A percentile compares a stretch with the other conserved stretches of the same genome.
Conservation (phyloP, 306 rosid genomes). For the Quercus berberidifolia region DNA sequence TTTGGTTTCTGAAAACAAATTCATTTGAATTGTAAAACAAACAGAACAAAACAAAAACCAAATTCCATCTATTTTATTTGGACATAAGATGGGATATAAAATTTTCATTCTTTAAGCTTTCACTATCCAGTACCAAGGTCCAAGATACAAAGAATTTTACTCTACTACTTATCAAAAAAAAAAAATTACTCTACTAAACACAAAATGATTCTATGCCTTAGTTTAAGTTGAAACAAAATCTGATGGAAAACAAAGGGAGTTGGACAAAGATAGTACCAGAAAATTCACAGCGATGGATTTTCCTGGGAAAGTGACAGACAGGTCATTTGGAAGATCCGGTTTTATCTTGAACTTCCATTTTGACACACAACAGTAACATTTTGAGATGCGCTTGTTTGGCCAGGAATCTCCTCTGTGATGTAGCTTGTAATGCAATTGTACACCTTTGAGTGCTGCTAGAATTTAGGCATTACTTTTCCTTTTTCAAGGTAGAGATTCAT, state of each 20-base stretch:
- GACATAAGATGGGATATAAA: background rate
- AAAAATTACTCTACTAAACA: too few species aligned
- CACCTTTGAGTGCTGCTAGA: slow-evolving; percentile 10
- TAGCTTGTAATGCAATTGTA: slow-evolving; percentile 5
- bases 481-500: too few species aligned
- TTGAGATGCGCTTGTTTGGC: slow-evolving; percentile 15
- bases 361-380: slow-evolving; percentile 25
- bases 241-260: too few species aligned
- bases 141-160: too few species aligned
- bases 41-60: background rate
- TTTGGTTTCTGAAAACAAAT: background rate
- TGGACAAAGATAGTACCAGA: too few species aligned
- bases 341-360: slow-evolving; percentile 28
- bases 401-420: slow-evolving; percentile 14
- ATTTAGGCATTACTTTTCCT: slow-evolving; percentile 5
- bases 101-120: background rate
- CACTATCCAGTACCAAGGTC: too few species aligned
- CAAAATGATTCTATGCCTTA: background rate
- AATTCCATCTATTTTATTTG: background rate
- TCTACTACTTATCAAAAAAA: too few species aligned
- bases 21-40: background rate
- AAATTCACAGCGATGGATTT: too few species aligned
- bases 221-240: background rate
- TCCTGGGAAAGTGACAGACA: too few species aligned
- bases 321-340: background rate